Base-by-base conservation (phyloP, 169 alveolate genomes). In the Cryptosporidium baileyi region DNA sequence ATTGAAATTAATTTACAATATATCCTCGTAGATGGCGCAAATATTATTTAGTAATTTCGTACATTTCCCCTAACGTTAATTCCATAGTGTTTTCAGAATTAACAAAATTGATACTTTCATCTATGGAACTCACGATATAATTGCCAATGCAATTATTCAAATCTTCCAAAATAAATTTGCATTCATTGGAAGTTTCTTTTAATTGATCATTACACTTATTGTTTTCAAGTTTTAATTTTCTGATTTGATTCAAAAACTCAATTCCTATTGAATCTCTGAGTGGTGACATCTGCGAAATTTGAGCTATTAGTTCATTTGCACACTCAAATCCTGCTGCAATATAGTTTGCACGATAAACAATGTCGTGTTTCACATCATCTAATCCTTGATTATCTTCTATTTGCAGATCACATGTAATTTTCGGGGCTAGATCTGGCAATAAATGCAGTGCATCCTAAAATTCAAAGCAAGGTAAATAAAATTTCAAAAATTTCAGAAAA, bases 321-420 rank as follows among this genome's bases (percentile, higher is more conserved):
- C 74, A 74, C 67, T 74, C 85, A 30, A 74, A 57, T 34, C 74
- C 63, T 3, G 43, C 17, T 15, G 74, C 32, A n/a, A 74, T 54
- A 22, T 74, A 52, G n/a, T 74, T 74, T 30, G 85, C 85, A 51
- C 85, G 34, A n/a, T 51, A 52, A 22, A 54, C 62, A 26, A 74
- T 74, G 19, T 74, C 85, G 9, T 57, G 60, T 24, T 36, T 74
- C 2, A 26, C 60, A 7, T 54, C 67, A 38, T 22, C 19, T 0
- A 74, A 36, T 9, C 28, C 85, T 15, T 54, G 60, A 22, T 32
- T 9, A 13, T 51, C 40, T 24, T 40, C 65, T 19, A 54, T 17
- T 36, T 74, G 40, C n/a, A 52, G 32, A 40, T 43, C 28, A 34
- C 26, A 38, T 0, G 85, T 38, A 7, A 74, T 47, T 22, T 22